Evolutionary conservation across 2,329 filamentous ascomycete genomes (phyloP), one percentile per base, ranked within the genome.

Genomic region (Pseudocercospora pini-densiflorae): DNA sequence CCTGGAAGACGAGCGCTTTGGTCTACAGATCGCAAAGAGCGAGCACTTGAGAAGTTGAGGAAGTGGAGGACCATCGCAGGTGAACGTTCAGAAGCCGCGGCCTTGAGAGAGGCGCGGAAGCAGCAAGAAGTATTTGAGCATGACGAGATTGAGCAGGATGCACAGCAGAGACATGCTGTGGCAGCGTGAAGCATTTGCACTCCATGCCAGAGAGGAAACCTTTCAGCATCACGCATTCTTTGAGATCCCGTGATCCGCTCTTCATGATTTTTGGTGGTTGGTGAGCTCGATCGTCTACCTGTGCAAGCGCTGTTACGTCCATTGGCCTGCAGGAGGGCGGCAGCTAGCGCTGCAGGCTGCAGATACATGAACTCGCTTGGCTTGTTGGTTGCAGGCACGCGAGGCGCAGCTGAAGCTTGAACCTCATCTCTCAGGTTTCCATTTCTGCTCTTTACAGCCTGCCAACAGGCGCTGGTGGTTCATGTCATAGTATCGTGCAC

Each of bases 21-120:
- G 65, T 67, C 64, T 0, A 78, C 79, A 71, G 79, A 81, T n/a
- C 68, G 74, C 24, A 77, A 75, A 59, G 64, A 51, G 10, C 73
- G 77, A 51, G 78, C 74, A 0, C 63, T 77, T 16, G 59, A 63
- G 53, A 78, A 76, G 68, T 47, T 74, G 55, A 61, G 49, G 24
- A 49, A 33, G 19, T 72, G 68, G 70, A 68, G 61, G 49, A 62
- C 12, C 2, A 51, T 40, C 12, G 64, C 66, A 9, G 59, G 61
- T 2, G 40, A 59, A 36, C 47, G 55, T 12, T 40, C 64, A 57
- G 29, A 59, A 53, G 59, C 51, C 3, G 59, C 60, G 4, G 62
- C 65, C 4, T 16, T 67, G 14, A 58, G 58, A n/a, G 36, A 61
- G 21, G 62, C 62, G 24, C 53, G 57, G 27, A 53, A 53, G 33